Evolutionary conservation across 805 yeast species (phyloP), one percentile per base, ranked within the genome.

Genomic region (Metschnikowia kunwiensis): DNA sequence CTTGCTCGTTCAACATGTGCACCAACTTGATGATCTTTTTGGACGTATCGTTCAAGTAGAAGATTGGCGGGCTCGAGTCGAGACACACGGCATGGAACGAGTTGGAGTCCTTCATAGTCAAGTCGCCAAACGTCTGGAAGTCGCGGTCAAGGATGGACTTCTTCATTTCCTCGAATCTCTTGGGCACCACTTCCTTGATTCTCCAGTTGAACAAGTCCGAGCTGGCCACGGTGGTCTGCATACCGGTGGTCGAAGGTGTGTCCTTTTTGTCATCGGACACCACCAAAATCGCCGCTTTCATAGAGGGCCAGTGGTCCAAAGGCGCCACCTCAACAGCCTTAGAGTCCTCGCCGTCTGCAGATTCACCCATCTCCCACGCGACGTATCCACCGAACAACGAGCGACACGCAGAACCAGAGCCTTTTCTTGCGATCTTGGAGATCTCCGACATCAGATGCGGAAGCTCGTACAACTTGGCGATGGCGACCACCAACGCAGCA

Each of bases 341-440:
- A 10, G 97, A 89, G 65, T 93, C 98, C 29, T 77, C 71, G n/a
- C 98, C 98, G 55, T 88, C 82, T 0, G 46, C 63, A 40, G 55
- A 46, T 3, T 51, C 47, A 39, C 99, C 99, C 97, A 89, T 88
- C 61, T 93, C 96, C 99, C 99, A 93, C 3, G 97, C 97, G 9
- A 93, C 99, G 57, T 80, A 93, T 6, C 99, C 99, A 31, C 98
- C 97, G 63, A 86, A 87, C 44, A 93, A 70, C 7, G 97, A 93
- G 61, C 99, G 77, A 66, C 99, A 93, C 5, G 98, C 98, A 10
- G 96, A 87, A 2, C 98, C 99, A 5, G 97, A 88, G 21, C 99
- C 99, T 65, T 88, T 91, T 65, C 99, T 80, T 10, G 99, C 98
- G 55, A 93, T 84, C 56, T 82, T 83, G 46, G 96, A 86, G 45